Base-by-base conservation (phyloP, 2,329 filamentous ascomycete genomes). In the Penicillium sp. region DNA sequence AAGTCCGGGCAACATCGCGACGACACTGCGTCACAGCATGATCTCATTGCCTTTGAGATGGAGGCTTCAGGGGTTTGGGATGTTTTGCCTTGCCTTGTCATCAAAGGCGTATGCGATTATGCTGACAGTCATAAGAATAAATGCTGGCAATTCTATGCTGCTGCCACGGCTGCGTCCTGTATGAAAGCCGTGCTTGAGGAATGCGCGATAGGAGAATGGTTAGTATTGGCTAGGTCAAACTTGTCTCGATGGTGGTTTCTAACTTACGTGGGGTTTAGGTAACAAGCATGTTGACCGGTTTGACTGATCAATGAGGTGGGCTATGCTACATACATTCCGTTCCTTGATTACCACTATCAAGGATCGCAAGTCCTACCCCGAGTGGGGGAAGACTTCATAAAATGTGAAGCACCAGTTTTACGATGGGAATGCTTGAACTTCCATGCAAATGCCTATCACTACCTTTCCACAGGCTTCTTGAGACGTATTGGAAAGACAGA, bases 81-180 rank as follows among this genome's bases (percentile, higher is more conserved):
- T 53, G 63, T 67, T 0, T 57, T 80, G 0, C 78, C 79, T 0
- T 79, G 76, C 0, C 58, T 82, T 4, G 70, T 81, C 0, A 73
- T 82, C 35, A 78, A 79, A 9, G 78, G 77, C 0, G 76, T 81
- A 0, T 81, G 75, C 38, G 76, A 80, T 53, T 81, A 81, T 56
- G 69, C 75, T 0, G 79, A 81, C 56, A 73, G 69, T 0, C 77
- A 80, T 51, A 79, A 79, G 61, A 75, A 75, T 28, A 74, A 80
- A 19, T 22, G 33, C 2, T 80, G 76, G 76, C 76, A 79, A 37
- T 28, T 50, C 0, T 79, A 77, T 60, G 75, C 79, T 0, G 77
- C 71, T 5, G 68, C 62, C 6, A 71, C 64, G 5, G 77, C 70
- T 13, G 76, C 75, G 3, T 73, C 73, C 1, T 72, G 66, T 35